Conservation (phyloP, 2,329 filamentous ascomycete genomes). For the Xylariomycetidae sp. region DNA sequence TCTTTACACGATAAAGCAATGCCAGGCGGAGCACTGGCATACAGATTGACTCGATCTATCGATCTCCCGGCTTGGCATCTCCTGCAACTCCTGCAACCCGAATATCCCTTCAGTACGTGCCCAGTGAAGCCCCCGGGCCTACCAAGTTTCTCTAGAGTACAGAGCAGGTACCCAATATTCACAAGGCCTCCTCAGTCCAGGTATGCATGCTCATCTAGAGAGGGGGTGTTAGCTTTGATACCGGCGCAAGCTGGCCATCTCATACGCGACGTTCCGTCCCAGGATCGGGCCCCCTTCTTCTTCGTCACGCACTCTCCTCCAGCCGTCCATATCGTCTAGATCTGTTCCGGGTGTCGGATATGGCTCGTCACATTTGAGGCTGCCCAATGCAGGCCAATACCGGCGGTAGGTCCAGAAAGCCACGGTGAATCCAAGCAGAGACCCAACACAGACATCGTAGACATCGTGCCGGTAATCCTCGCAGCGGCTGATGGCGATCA, state of each 20-base stretch:
- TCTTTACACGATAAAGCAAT: too few species aligned
- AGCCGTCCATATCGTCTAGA: slow-evolving; percentile 22
- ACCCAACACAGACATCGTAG: slow-evolving; percentile 60
- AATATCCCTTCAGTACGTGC: too few species aligned
- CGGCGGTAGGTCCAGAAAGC: slow-evolving; percentile 62
- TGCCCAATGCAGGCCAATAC: slow-evolving; percentile 54
- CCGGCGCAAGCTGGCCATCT: slow-evolving; percentile 16
- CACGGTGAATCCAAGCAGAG: slow-evolving; percentile 51
- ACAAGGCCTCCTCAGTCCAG: too few species aligned
- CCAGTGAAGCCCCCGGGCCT: too few species aligned
- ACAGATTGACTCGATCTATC: too few species aligned
- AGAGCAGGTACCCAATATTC: too few species aligned
- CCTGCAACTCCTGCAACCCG: too few species aligned
- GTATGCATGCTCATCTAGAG: slow-evolving; percentile 23
- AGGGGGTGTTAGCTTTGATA: slow-evolving; percentile 17
- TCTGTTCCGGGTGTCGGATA: slow-evolving; percentile 42
- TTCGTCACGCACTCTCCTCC: slow-evolving; percentile 45
- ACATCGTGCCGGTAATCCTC: slow-evolving; percentile 68
- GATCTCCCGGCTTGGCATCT: too few species aligned
- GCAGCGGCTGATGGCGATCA: slow-evolving; percentile 63
- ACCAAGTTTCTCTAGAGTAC: too few species aligned
- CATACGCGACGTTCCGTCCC: slow-evolving; percentile 26
- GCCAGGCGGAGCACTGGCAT: too few species aligned
- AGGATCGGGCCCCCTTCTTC: slow-evolving; percentile 39
- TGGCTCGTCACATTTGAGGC: slow-evolving; percentile 49